Evolutionary conservation across 768 basidiomycete species (phyloP), one percentile per base, ranked within the genome.

Genomic region (Rhizopogon rudus): DNA sequence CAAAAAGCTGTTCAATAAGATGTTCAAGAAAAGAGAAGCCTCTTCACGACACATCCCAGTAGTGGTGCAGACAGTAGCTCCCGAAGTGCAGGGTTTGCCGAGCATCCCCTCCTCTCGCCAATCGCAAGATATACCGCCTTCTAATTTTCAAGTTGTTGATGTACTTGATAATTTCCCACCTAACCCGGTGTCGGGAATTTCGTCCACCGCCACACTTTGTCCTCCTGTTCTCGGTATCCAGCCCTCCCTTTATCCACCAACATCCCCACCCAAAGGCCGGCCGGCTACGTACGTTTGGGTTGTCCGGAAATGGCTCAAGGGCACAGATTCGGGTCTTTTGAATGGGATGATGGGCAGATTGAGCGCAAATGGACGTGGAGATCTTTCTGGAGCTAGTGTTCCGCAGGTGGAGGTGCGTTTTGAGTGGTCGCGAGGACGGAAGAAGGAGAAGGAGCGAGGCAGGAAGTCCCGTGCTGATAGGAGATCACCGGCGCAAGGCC

Each of bases 261-360:
- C 65, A 40, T 60, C 58, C 50, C 73, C 66, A 16, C 74, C 68
- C 51, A 70, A 56, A 40, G 74, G 72, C 5, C 71, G 76, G 3
- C 75, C 79, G 1, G 70, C 67, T 8, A 71, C 70, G 70, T 91
- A 93, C 56, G 81, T 87, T 5, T 93, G 91, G 91, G 75, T 87
- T 17, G 82, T 91, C 28, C 75, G 84, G 48, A 77, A 73, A 59
- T 93, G 91, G 91, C 66, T 86, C 60, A 93, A 92, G 66, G 79
- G 78, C 25, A 65, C 69, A 9, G 77, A 78, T 16, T 65, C 70
- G 5, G 68, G 80, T 39, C 64, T 81, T 40, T 50, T 82, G 13
- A 69, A 79, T 44, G 78, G 76, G 17, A 65, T 81, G 57, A 72
- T 76, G 45, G 76, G 73, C 31, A 72, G 69, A 54, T 63, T 77